Evolutionary conservation across 495 filamentous ascomycete species (phyloP), one percentile per base, ranked within the genome.

Genomic region (Aspergillus ostianus): DNA sequence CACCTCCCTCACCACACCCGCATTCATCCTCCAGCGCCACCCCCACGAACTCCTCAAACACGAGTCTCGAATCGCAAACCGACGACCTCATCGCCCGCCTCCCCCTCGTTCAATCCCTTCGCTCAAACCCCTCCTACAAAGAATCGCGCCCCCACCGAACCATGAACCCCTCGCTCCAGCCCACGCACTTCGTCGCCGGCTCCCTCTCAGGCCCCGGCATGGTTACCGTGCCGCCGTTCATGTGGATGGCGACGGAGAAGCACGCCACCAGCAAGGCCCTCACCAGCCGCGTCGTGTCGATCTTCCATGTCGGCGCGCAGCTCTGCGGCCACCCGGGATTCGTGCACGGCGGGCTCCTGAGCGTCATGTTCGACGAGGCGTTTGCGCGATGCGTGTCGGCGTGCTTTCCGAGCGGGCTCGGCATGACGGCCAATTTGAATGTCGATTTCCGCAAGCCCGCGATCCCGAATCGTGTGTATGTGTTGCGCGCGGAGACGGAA

Each of bases 221-320:
- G 67, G 82, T 98, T 48, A 84, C 84, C 12, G 86, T 94, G 0
- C 88, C 92, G 6, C 94, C 93, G 1, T 83, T 90, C 32, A 83
- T 85, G 52, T 98, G 88, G 79, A 80, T 76, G 13, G 13, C 47
- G 21, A 61, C 2, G n/a, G 17, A 20, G 51, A 63, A 56, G 30
- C 61, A 19, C 50, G 6, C 53, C 32, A 4, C 59, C 60, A 32
- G 7, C 57, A 18, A 19, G 9, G 15, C 3, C 19, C 32, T 12
- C 23, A 58, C 49, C 36, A 68, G 65, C 58, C 66, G 56, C 27
- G 69, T 73, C 4, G 52, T 73, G 0, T 71, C 75, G 0, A 59
- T 76, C 9, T 76, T 78, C 65, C 75, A 78, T 49, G 65, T 75
- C 12, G 75, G 75, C 15, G 47, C 58, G 2, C 63, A 75, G 32